Evolutionary conservation across 257 asterid genomes (phyloP), one percentile per base, ranked within the genome.

Genomic region (Salvia hispanica): DNA sequence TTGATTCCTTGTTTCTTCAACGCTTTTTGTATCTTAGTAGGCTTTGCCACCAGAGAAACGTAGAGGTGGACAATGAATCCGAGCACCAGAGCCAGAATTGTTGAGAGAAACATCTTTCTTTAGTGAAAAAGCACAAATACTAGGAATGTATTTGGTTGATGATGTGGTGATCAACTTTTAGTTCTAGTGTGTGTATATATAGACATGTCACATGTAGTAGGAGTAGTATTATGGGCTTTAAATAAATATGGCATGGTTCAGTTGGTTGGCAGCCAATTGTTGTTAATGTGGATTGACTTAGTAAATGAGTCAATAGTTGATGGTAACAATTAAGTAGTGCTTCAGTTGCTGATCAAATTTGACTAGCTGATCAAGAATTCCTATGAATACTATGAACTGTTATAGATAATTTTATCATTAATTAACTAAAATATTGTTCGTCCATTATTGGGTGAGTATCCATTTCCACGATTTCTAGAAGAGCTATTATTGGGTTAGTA

Each of bases 1-100:
- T 54, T 51, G 44, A 86, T 67, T 15, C 95, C 87, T 66, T 86
- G 95, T 28, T 70, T 80, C 69, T 12, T 73, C 62, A 85, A 66
- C 5, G 73, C 53, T 11, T 42, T 44, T 6, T 79, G 80, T n/a
- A 79, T 69, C 61, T 68, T 76, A 4, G 34, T 33, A 9, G 87
- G 92, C 34, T 73, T 81, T 2, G 70, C 18, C 2, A 83, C 69
- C 5, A 83, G 67, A 10, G 75, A 75, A 39, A 60, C 4, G 58
- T 60, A 83, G 46, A 81, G 61, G 15, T 44, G 72, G 40, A 59
- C 0, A 44, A 77, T 36, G 15, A 77, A 42, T 9, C 65, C 78
- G 1, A 72, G n/a, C 6, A 69, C 18, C 4, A 81, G 58, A 64
- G 70, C 39, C 12, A 66, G n/a, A n/a, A 72, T 0, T 10, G 51